Evolutionary conservation across 805 yeast genomes (phyloP).

Genomic region (Kluyveromyces wickerhamii): DNA sequence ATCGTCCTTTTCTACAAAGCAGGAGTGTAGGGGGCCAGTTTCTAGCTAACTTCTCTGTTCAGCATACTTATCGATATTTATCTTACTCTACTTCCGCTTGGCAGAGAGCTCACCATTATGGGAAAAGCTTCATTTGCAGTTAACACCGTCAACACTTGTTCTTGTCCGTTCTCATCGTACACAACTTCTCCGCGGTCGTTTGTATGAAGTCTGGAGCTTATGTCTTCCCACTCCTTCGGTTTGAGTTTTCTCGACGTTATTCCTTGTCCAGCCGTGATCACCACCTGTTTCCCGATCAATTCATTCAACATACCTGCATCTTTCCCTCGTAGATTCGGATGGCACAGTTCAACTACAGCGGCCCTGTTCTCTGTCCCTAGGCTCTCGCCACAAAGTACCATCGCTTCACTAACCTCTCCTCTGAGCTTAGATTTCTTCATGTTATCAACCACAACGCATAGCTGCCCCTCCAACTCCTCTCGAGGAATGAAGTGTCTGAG

Average conservation of each 20-base stretch:
- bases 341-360: slow-evolving; percentile 14
- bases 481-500: slow-evolving; percentile 38
- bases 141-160: slow-evolving; percentile 10
- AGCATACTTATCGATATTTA: too few relatives aligned
- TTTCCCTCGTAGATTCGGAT: slow-evolving; percentile 9
- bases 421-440: slow-evolving; percentile 56
- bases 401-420: slow-evolving; percentile 54
- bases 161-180: slow-evolving; percentile 10
- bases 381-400: slow-evolving; percentile 53
- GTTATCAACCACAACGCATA: slow-evolving; percentile 49
- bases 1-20: too few relatives aligned
- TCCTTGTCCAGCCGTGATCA: slow-evolving; percentile 4
- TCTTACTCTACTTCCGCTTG: slow-evolving; percentile 14
- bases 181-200: slow-evolving; percentile 10
- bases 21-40: too few relatives aligned
- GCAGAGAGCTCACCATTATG: slow-evolving; percentile 11
- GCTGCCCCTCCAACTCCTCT: slow-evolving; percentile 31
- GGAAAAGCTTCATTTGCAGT: slow-evolving; percentile 7
- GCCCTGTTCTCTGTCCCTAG: slow-evolving; percentile 7
- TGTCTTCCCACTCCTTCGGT: slow-evolving; percentile 17
- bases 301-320: not conserved
- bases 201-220: slow-evolving; percentile 13
- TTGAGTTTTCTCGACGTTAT: slow-evolving; percentile 14
- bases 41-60: too few relatives aligned
- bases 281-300: slow-evolving; percentile 12